Evolutionary conservation across 495 filamentous ascomycete species (phyloP).

Genomic region (Penicillium coffeae): DNA sequence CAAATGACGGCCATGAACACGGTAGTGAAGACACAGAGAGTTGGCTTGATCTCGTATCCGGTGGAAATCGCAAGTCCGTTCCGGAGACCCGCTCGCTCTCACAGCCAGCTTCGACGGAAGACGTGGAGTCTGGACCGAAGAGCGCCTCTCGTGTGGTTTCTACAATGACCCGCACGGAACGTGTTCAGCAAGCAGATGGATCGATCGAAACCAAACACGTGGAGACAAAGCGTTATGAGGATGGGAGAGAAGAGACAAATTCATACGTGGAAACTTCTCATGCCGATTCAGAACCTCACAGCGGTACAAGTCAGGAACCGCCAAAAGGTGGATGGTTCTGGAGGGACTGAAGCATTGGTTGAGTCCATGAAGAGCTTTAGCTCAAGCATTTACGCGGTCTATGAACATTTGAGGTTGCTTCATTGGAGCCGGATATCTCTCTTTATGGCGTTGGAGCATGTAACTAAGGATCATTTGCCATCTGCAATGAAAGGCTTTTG

Average conservation of each 20-base stretch:
- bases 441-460: no score
- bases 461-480: no score
- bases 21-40: slow-evolving; percentile 22
- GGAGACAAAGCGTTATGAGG: slow-evolving; percentile 57
- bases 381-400: not conserved
- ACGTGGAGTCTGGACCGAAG: slow-evolving; percentile 1
- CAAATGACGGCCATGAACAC: slow-evolving; percentile 8
- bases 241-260: slow-evolving; percentile 59
- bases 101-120: slow-evolving; percentile 4
- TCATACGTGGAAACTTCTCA: slow-evolving; percentile 38
- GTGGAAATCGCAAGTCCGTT: slow-evolving; percentile 29
- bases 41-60: slow-evolving; percentile 32
- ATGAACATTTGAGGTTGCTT: not conserved
- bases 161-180: slow-evolving; percentile 55
- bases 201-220: slow-evolving; percentile 57
- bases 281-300: slow-evolving; percentile 6
- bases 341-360: slow-evolving; percentile 31
- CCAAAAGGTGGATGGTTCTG: slow-evolving; percentile 42
- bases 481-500: no score
- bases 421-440: no score
- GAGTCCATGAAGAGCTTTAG: not conserved
- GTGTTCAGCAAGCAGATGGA: slow-evolving; percentile 53
- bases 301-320: slow-evolving; percentile 6
- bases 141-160: slow-evolving; percentile 45
- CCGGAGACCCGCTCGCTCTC: slow-evolving; percentile 12